These are phyloP conservation scores for Pelargonium nanum DNA, from an alignment of 345 rosid species.

Conservation along the genomic window DNA sequence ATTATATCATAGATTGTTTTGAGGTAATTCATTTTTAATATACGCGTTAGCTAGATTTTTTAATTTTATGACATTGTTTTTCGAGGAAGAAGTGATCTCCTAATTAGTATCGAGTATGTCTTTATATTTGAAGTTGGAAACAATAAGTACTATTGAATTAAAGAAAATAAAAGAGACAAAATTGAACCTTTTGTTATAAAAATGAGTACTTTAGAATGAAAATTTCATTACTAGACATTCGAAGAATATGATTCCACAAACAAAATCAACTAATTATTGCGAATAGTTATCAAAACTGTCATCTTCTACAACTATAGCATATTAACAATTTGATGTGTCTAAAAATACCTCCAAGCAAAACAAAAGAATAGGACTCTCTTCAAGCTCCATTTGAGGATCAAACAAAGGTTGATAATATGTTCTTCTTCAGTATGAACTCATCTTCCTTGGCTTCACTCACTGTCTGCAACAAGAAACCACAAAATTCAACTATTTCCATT, in stretches of 20 bases:
- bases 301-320: background rate
- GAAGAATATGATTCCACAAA: too few species aligned
- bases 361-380: background rate
- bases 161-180: too few species aligned
- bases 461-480: slow-evolving; percentile 39
- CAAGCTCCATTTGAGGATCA: slow-evolving; percentile 1
- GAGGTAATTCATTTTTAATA: too few species aligned
- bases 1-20: too few species aligned
- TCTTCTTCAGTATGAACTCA: slow-evolving; percentile 74
- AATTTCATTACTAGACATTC: background rate
- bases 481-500: background rate
- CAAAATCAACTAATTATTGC: background rate
- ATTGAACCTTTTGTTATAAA: too few species aligned
- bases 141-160: too few species aligned
- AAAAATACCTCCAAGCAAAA: background rate
- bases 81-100: too few species aligned
- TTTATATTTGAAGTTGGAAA: too few species aligned
- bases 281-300: background rate
- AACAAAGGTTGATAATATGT: slow-evolving; percentile 36
- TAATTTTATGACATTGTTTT: too few species aligned
- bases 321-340: background rate
- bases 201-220: too few species aligned
- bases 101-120: too few species aligned
- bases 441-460: slow-evolving; percentile 79
- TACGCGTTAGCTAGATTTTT: too few species aligned